Evolutionary conservation across 2,329 filamentous ascomycete species (phyloP), one percentile per base, ranked within the genome.

Genomic region (Colletotrichum sp.): DNA sequence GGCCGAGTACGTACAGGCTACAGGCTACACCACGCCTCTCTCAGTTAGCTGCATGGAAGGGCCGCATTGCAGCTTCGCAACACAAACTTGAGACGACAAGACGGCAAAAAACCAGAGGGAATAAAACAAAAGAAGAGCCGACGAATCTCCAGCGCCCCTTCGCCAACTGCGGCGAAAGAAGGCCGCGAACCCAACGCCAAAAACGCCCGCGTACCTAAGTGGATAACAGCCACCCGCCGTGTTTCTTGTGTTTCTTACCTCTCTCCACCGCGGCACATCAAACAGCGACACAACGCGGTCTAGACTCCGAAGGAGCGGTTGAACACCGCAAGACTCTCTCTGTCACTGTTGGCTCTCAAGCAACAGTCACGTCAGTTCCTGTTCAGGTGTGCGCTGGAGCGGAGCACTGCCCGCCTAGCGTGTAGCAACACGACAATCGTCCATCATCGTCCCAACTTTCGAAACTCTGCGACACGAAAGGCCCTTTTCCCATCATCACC

Each of bases 61-160:
- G 68, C 68, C 72, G 72, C 68, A 63, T 73, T 69, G 71, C 65
- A 55, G 39, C 71, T 69, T 64, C 72, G 68, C 36, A 63, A 60
- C 66, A 24, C 66, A 59, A 52, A 68, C 62, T 72, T 75, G 68
- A 72, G 72, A 75, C 72, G 72, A 75, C 72, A 26, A 71, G 68
- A 52, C 36, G 39, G 24, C 18, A 18, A 52, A 67, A 21, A 21
- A 12, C 10, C n/a, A 21, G 44, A n/a, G 18, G n/a, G 44, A 6
- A 49, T 4, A 49, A 52, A 8, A 63, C n/a, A 4, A 36, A 36
- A 62, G 44, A 52, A 30, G 28, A 32, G 59, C 32, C 26, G 59
- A 62, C 55, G 36, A 65, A 64, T 62, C 59, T 36, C 57, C 26
- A 55, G 13, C 63, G 24, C 32, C 64, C 28, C 70, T 52, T 62